Conservation (phyloP, 805 yeast species). For the Candida peoriensis region DNA sequence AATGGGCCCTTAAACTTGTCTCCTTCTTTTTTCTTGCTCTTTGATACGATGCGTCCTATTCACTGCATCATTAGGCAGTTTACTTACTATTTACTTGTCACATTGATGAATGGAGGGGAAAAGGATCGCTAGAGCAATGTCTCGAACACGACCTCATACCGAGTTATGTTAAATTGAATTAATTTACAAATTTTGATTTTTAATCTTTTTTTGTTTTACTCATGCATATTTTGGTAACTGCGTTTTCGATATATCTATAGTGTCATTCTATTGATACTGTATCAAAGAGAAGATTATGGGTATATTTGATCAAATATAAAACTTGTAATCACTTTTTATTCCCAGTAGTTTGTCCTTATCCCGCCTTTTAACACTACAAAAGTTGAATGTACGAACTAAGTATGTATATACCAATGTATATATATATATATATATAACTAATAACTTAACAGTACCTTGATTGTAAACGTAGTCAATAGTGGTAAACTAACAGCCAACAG, state of each 20-base stretch:
- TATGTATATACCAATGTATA: too few species aligned
- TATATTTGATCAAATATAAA: too few species aligned
- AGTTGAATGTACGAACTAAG: too few species aligned
- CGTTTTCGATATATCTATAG: conserved; percentile 36
- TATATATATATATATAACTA: background rate
- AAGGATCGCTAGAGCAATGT: conserved; percentile 33
- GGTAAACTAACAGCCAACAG: conserved; percentile 22
- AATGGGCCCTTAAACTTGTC: too few species aligned
- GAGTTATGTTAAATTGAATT: too few species aligned
- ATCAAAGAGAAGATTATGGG: too few species aligned
- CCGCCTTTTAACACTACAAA: too few species aligned
- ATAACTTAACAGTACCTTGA: conserved; percentile 8
- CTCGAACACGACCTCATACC: conserved; percentile 37
- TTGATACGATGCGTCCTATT: conserved; percentile 41
- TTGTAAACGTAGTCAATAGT: conserved; percentile 15
- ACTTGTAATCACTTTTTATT: too few species aligned
- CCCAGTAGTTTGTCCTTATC: too few species aligned
- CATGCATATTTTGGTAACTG: conserved; percentile 32
- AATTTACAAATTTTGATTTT: conserved; percentile 16
- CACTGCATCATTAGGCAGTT: conserved; percentile 40
- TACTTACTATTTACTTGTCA: too few species aligned
- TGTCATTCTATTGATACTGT: too few species aligned
- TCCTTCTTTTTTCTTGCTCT: conserved; percentile 15
- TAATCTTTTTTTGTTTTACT: conserved; percentile 8
- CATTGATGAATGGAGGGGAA: conserved; percentile 41